phyloP scores from a whole-genome alignment of 108 stramenopile species.

The Nitzschia sp. region DNA sequence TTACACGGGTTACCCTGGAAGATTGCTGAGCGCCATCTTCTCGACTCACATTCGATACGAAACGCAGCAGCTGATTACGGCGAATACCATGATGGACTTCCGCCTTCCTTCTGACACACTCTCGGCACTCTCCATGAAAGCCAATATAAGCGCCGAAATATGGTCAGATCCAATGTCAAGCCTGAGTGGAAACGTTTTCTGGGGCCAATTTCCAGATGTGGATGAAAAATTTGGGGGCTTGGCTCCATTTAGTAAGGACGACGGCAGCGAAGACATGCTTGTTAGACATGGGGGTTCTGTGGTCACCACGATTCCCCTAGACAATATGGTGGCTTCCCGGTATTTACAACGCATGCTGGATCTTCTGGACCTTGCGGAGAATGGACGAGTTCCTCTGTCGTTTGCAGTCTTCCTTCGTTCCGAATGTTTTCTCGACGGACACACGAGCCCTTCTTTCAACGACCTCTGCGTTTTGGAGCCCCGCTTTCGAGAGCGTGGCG shows the following conservation, averaged over 20 bases:
- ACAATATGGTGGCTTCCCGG: constrained; percentile 70
- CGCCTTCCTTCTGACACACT: constrained; percentile 51
- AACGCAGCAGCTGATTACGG: constrained; percentile 59
- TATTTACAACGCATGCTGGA: constrained; percentile 67
- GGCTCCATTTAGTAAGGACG: constrained; percentile 61
- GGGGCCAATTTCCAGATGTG: constrained; percentile 73
- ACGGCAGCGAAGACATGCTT: constrained; percentile 44
- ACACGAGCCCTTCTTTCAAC: constrained; percentile 36
- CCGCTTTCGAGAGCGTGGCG: constrained; percentile 52
- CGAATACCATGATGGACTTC: constrained; percentile 62
- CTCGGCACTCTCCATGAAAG: constrained; percentile 35
- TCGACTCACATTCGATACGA: constrained; percentile 69
- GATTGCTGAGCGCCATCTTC: constrained; percentile 69
- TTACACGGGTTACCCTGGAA: constrained; percentile 54
- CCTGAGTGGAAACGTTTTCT: constrained; percentile 58
- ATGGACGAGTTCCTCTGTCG: constrained; percentile 53
- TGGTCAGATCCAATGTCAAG: constrained; percentile 69
- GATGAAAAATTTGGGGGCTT: constrained; percentile 74
- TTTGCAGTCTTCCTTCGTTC: constrained; percentile 64
- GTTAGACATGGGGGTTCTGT: constrained; percentile 52
- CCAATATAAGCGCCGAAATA: constrained; percentile 57
- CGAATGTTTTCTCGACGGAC: constrained; percentile 62
- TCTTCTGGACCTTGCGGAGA: constrained; percentile 43
- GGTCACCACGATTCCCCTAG: constrained; percentile 60
- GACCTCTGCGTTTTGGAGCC: constrained; percentile 66